Evolutionary conservation across 306 rosid genomes (phyloP), one percentile per base, ranked within the genome.

Genomic region (Malus domestica): DNA sequence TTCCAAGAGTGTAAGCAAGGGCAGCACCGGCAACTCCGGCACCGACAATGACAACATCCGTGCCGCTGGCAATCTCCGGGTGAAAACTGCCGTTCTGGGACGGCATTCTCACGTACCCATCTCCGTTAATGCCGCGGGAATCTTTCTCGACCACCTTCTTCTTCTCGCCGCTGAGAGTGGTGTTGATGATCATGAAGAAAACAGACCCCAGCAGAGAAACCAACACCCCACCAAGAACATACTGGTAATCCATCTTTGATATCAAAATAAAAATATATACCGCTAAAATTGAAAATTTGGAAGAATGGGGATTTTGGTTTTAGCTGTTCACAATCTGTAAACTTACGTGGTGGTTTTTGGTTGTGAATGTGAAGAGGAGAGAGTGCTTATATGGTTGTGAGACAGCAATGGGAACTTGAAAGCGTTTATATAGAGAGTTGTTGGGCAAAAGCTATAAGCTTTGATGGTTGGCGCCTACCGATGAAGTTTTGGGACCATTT

Each of bases 11-110:
- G 78, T 85, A 86, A 86, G 98, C 93, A 70, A 93, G 93, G 79
- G 98, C 98, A 10, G 97, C 88, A 29, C 98, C 98, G 51, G 97
- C 96, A 74, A 93, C 98, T 1, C 97, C 98, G 42, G 97, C 98
- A 57, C 98, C 97, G 6, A 93, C 97, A 68, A 91, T 80, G 81
- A 93, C 79, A 49, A 93, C 80, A 35, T 91, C 93, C 0, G 82
- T 42, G 1, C 57, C 30, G 22, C 45, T 73, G 71, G 18, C 74
- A 33, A 79, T 71, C 33, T 78, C 78, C 35, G 71, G 68, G 30
- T 33, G 70, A 4, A 15, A 78, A 4, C 4, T 30, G 13, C 55
- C 78, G 32, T 35, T 59, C 5, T 23, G 14, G 58, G 68, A 38
- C 25, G 75, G 60, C 30, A 29, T 22, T 67, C 57, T 62, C 3